Evolutionary conservation across 805 yeast genomes (phyloP).

Genomic region (Lipomyces kockii): DNA sequence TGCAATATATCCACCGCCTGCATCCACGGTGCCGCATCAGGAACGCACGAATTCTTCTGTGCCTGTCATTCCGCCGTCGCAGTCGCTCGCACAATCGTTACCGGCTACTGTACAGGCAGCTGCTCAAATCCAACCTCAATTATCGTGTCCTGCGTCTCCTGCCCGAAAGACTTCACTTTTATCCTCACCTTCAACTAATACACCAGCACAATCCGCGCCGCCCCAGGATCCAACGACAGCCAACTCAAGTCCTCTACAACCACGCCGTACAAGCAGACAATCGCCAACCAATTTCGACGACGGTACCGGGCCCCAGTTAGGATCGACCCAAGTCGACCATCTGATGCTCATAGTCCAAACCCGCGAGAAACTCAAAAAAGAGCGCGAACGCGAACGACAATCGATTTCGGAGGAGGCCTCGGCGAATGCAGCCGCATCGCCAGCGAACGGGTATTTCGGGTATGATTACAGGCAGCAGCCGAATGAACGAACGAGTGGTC

Average conservation of each 20-base stretch:
- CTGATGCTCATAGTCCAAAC: slow-evolving; percentile 91
- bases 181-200: slow-evolving; percentile 7
- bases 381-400: slow-evolving; percentile 2
- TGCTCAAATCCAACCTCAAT: not conserved
- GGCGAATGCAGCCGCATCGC: not conserved
- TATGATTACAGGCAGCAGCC: not conserved
- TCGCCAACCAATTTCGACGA: slow-evolving; percentile 28
- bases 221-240: slow-evolving; percentile 9
- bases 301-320: slow-evolving; percentile 13
- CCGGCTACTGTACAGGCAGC: not conserved
- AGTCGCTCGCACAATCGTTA: not conserved
- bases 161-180: not conserved
- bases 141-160: not conserved
- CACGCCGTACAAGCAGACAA: slow-evolving; percentile 17
- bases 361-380: slow-evolving; percentile 60
- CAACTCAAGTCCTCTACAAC: slow-evolving; percentile 8
- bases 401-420: not conserved
- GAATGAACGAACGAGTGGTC: not conserved
- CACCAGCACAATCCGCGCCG: slow-evolving; percentile 15
- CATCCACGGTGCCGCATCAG: not conserved
- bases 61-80: not conserved
- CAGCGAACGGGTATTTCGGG: not conserved
- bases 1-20: slow-evolving; percentile 6
- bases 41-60: not conserved
- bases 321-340: slow-evolving; percentile 78